phyloP scores from a whole-genome alignment of 116 monocot species.

The Papilionanthe hybrid region DNA sequence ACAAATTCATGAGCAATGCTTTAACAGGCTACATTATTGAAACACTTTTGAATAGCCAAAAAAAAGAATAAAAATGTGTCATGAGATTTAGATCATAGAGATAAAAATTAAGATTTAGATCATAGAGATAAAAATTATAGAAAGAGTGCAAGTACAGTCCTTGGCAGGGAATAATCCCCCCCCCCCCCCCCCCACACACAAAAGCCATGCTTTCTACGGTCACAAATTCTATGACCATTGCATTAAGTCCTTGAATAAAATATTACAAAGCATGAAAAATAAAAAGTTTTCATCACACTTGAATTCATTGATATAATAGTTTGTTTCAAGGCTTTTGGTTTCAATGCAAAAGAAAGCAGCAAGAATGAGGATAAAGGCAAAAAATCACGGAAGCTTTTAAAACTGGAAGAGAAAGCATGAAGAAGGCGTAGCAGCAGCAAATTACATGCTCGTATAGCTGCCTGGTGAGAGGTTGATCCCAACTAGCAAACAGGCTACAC shows the following conservation, averaged over 20 bases:
- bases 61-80: too few species aligned
- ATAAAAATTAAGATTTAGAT: too few species aligned
- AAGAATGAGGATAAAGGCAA: neutral
- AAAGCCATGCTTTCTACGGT: neutral
- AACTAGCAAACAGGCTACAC: neutral
- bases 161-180: too few species aligned
- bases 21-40: too few species aligned
- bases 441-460: neutral
- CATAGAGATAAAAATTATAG: too few species aligned
- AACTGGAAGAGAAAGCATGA: neutral
- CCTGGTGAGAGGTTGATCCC: neutral
- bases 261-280: neutral
- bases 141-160: too few species aligned
- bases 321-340: neutral
- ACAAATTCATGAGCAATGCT: too few species aligned
- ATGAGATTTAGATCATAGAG: too few species aligned
- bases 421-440: neutral
- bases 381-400: neutral
- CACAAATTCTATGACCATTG: neutral
- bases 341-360: neutral
- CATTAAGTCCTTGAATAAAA: neutral
- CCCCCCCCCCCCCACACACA: neutral
- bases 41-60: too few species aligned
- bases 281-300: neutral
- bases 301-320: neutral